Evolutionary conservation across 2,329 filamentous ascomycete genomes (phyloP).

Genomic region (Phaeophleospora eucalypticola): DNA sequence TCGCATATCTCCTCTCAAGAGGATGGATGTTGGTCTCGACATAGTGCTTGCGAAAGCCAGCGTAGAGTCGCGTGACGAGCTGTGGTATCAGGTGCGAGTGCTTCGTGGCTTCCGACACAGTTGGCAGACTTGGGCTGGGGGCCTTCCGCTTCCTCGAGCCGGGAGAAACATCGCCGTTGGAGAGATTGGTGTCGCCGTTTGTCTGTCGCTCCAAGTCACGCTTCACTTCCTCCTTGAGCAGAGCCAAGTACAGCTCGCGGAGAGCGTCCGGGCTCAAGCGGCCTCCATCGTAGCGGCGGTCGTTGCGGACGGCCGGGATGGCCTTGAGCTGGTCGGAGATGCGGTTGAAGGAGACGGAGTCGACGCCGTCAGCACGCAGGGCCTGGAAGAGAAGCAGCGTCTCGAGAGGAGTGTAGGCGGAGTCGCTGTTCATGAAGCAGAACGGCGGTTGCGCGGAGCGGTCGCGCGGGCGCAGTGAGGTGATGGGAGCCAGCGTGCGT

Average conservation of each 20-base stretch:
- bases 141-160: conserved; percentile 71
- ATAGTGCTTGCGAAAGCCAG: conserved; percentile 65
- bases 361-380: conserved; percentile 63
- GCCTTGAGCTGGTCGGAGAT: conserved; percentile 72
- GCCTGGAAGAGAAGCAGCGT: conserved; percentile 80
- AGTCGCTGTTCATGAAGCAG: conserved; percentile 1
- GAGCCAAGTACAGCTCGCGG: conserved; percentile 69
- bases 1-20: conserved; percentile 60
- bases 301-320: conserved; percentile 68
- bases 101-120: conserved; percentile 62
- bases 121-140: conserved; percentile 59
- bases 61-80: conserved; percentile 70
- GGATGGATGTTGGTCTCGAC: conserved; percentile 69
- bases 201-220: conserved; percentile 31
- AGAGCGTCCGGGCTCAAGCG: conserved; percentile 75
- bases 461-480: not conserved
- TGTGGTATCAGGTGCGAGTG: conserved; percentile 65
- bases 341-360: conserved; percentile 60
- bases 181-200: conserved; percentile 20
- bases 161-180: conserved; percentile 48
- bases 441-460: not conserved
- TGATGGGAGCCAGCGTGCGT: conserved; percentile 1
- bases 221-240: conserved; percentile 70
- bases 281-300: conserved; percentile 65
- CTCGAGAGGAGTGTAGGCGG: conserved; percentile 78